A percentile compares a stretch with the other conserved stretches of the same genome.
These are phyloP conservation scores for Dryadomyces quercus-mongolicae DNA, from an alignment of 2,329 filamentous ascomycete genomes.

Conservation along the genomic window DNA sequence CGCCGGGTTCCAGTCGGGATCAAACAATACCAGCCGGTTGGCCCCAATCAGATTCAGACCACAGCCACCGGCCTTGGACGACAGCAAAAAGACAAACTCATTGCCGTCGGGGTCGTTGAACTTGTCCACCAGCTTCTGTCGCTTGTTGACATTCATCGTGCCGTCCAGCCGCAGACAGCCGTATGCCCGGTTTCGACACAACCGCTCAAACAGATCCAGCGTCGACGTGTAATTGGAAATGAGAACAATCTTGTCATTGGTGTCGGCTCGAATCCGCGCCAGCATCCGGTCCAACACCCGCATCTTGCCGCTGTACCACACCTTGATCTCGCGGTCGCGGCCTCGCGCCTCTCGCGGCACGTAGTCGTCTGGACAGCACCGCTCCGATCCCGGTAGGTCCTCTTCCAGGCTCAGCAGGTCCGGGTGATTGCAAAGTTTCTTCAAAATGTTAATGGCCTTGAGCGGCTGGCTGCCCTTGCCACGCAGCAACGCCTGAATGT, in stretches of 20 bases:
- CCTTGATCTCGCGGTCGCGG: conserved; percentile 80
- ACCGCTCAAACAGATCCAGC: conserved; percentile 81
- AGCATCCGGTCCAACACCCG: conserved; percentile 96
- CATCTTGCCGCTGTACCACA: conserved; percentile 98
- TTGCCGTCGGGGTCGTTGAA: conserved; percentile 88
- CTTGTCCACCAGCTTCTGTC: conserved; percentile 91
- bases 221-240: conserved; percentile 99
- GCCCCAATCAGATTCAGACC: conserved; percentile 92
- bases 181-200: conserved; percentile 77
- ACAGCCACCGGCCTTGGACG: conserved; percentile 91
- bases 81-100: conserved; percentile 93
- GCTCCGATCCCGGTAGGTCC: conserved; percentile 79
- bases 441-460: conserved; percentile 91
- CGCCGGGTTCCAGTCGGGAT: conserved; percentile 96
- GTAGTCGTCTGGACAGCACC: conserved; percentile 73
- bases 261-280: conserved; percentile 85
- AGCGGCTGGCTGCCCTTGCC: conserved; percentile 93
- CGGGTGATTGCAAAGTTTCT: conserved; percentile 97
- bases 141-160: conserved; percentile 95
- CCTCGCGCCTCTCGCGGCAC: conserved; percentile 79
- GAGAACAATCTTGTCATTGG: conserved; percentile 97
- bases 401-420: conserved; percentile 74
- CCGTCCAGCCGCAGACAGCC: conserved; percentile 84
- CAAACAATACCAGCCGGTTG: conserved; percentile 89
- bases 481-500: conserved; percentile 81